phyloP scores from a whole-genome alignment of 2,329 filamentous ascomycete species.

The Seiridium cupressi region DNA sequence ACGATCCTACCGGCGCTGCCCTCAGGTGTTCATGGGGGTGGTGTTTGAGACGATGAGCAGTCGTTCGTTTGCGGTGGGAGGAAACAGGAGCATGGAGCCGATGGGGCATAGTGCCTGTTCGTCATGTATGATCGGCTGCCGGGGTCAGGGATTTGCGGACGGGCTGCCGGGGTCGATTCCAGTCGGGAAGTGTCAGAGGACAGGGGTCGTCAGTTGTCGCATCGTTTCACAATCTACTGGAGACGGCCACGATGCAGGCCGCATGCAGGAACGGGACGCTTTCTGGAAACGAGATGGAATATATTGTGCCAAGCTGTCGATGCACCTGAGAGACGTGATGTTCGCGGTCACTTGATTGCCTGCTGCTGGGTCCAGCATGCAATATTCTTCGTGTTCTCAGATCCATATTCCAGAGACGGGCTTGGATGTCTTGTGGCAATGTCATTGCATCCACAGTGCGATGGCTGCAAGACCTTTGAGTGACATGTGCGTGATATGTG shows the following conservation, averaged over 20 bases:
- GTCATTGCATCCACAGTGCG: too few relatives aligned
- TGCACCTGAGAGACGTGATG: neutral
- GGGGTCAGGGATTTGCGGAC: slow-evolving; percentile 15
- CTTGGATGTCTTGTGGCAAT: too few relatives aligned
- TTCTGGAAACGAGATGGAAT: slow-evolving; percentile 2
- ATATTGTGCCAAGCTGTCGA: neutral
- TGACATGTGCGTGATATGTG: too few relatives aligned
- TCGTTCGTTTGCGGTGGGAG: slow-evolving; percentile 1
- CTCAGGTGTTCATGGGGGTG: too few relatives aligned
- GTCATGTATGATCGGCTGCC: slow-evolving; percentile 24
- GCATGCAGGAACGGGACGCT: neutral
- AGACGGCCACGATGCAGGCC: neutral
- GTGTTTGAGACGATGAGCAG: slow-evolving; percentile 4
- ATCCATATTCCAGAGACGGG: too few relatives aligned
- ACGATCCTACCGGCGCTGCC: too few relatives aligned
- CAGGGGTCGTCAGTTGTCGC: neutral
- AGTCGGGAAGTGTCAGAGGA: slow-evolving; percentile 9
- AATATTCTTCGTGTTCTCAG: too few relatives aligned
- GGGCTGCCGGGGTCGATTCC: neutral
- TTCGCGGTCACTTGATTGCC: neutral
- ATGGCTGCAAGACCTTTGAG: too few relatives aligned
- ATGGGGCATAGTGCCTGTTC: slow-evolving; percentile 11
- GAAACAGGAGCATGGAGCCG: slow-evolving; percentile 8
- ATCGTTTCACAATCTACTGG: slow-evolving; percentile 19
- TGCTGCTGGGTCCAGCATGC: neutral